Evolutionary conservation across 169 alveolate species (phyloP).

Genomic region (Babesia gibsoni): DNA sequence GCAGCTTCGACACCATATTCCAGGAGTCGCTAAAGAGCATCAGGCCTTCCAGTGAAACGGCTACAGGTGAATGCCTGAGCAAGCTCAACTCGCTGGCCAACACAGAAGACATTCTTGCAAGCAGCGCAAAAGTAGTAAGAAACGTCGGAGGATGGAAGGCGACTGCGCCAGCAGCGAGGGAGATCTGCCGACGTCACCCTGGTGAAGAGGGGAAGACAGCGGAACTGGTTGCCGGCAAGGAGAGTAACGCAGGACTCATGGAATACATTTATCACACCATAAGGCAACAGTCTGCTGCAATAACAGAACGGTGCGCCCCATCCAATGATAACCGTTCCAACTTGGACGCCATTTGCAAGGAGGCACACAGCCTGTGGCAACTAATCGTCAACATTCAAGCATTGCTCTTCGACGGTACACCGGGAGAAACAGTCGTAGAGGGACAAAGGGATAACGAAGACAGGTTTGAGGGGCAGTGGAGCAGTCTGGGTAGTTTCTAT

Average conservation of each 20-base stretch:
- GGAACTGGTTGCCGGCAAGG: not conserved
- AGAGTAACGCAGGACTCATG: not conserved
- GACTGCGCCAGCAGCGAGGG: not conserved
- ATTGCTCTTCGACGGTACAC: constrained; percentile 7
- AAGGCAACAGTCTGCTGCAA: constrained; percentile 46
- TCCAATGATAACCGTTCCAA: constrained; percentile 2
- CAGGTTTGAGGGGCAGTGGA: constrained; percentile 1
- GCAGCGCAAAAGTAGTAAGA: constrained; percentile 8
- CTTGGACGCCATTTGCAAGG: constrained; percentile 22
- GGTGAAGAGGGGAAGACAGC: not conserved
- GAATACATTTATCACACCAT: constrained; percentile 39
- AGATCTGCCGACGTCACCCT: constrained; percentile 1
- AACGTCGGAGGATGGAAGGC: constrained; percentile 18
- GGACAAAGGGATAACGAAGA: not conserved
- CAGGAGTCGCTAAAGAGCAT: not conserved
- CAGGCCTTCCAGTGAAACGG: not conserved
- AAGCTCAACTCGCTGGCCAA: not conserved
- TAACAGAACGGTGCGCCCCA: constrained; percentile 27
- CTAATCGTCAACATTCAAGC: constrained; percentile 19
- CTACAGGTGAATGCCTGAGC: not conserved
- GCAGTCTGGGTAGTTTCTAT: constrained; percentile 9
- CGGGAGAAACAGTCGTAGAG: not conserved
- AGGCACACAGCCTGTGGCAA: constrained; percentile 36
- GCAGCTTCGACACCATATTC: constrained; percentile 3
- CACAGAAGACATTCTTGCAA: not conserved